Conservation (phyloP, 129 eudicot genomes). For the Arctium minus region DNA sequence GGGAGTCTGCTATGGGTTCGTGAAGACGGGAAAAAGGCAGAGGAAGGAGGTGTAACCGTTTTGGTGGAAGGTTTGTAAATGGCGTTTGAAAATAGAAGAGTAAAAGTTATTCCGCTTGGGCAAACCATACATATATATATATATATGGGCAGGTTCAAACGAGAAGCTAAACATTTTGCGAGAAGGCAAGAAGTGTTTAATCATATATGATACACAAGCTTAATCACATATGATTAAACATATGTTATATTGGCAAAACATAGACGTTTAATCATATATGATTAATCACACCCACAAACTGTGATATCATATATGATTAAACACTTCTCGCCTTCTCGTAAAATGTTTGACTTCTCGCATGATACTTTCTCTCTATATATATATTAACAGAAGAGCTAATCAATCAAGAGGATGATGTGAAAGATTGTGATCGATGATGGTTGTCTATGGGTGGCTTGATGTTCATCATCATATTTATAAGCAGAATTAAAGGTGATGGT, state of each 20-base stretch:
- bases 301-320: too few species aligned
- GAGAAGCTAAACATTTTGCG: too few species aligned
- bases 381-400: not conserved
- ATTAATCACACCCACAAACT: too few species aligned
- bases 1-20: conserved; percentile 4
- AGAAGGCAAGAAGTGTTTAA: too few species aligned
- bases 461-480: not conserved
- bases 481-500: conserved; percentile 8
- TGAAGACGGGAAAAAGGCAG: conserved; percentile 31
- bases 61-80: conserved; percentile 6
- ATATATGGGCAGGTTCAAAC: too few species aligned
- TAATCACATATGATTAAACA: too few species aligned
- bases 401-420: not conserved
- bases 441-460: not conserved
- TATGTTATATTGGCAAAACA: too few species aligned
- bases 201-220: too few species aligned
- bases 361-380: too few species aligned
- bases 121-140: conserved; percentile 12
- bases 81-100: conserved; percentile 19
- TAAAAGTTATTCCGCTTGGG: conserved; percentile 11
- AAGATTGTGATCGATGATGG: not conserved
- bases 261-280: too few species aligned
- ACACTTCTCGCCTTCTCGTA: too few species aligned
- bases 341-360: too few species aligned
- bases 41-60: conserved; percentile 26